These are phyloP conservation scores for Circinella umbellata DNA, from an alignment of 371 early-diverging fungal species.

Conservation along the genomic window DNA sequence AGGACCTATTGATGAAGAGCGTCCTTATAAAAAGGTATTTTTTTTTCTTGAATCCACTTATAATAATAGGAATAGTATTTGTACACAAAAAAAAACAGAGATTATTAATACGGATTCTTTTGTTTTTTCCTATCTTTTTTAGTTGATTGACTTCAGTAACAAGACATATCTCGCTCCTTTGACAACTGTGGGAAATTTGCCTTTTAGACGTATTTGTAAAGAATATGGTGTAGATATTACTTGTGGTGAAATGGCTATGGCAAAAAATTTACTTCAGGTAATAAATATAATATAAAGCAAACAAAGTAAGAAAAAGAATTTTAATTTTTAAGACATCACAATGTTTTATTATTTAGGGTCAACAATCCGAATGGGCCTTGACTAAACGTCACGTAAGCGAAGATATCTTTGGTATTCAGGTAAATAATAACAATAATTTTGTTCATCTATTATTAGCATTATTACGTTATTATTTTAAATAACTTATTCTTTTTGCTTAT, in stretches of 20 bases:
- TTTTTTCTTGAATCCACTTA: neutral
- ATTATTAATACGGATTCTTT: too few relatives aligned
- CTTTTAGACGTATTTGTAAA: conserved; percentile 95
- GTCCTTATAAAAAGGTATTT: conserved; percentile 39
- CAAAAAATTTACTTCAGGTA: conserved; percentile 65
- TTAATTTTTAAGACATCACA: neutral
- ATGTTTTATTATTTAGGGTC: conserved; percentile 48
- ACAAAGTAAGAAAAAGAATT: neutral
- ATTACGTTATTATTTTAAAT: neutral
- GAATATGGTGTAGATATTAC: conserved; percentile 95
- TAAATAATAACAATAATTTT: neutral
- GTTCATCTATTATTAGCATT: neutral
- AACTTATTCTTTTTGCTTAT: neutral
- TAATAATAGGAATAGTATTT: too few relatives aligned
- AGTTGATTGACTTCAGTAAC: conserved; percentile 80
- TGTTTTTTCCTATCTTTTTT: neutral
- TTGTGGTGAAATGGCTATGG: conserved; percentile 96
- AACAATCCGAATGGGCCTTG: conserved; percentile 87
- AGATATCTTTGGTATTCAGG: conserved; percentile 93
- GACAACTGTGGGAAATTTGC: conserved; percentile 97
- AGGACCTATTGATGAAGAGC: conserved; percentile 47
- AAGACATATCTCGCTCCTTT: conserved; percentile 96
- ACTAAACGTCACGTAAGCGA: conserved; percentile 87
- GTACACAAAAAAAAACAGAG: too few relatives aligned
- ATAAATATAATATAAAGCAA: neutral